A percentile compares a stretch with the other conserved stretches of the same genome.
Conservation (phyloP, 2,329 filamentous ascomycete genomes). For the Hypoxylon rubiginosum region DNA sequence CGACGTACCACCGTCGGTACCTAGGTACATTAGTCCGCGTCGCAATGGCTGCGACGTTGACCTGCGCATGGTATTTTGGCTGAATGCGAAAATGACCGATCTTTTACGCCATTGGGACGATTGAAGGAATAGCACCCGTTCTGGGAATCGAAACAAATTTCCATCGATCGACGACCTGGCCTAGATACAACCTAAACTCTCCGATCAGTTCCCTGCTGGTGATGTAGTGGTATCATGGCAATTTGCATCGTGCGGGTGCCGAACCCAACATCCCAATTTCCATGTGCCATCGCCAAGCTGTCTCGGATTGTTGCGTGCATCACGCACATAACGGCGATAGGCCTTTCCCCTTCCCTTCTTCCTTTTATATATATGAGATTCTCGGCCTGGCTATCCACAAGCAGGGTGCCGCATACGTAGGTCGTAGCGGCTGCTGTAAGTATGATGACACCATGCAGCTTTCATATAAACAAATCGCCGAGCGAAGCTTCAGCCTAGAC, state of each 20-base stretch:
- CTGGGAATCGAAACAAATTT: constrained; percentile 6
- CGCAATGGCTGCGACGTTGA: constrained; percentile 28
- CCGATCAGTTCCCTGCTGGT: not conserved
- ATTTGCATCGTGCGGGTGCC: not conserved
- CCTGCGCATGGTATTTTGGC: constrained; percentile 27
- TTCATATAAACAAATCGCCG: constrained; percentile 31
- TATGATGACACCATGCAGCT: constrained; percentile 29
- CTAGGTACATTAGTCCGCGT: constrained; percentile 10
- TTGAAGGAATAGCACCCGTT: constrained; percentile 15
- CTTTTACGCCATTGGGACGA: constrained; percentile 33
- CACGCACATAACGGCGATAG: constrained; percentile 7
- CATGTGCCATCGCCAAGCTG: constrained; percentile 24
- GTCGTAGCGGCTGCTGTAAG: constrained; percentile 6
- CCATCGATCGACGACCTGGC: constrained; percentile 12
- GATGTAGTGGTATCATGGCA: not conserved
- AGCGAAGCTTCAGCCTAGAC: constrained; percentile 10
- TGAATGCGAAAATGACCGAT: constrained; percentile 36
- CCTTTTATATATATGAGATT: constrained; percentile 8
- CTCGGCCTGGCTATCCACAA: not conserved
- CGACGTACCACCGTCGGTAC: constrained; percentile 1
- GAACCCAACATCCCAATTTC: constrained; percentile 1
- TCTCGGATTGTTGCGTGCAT: constrained; percentile 7
- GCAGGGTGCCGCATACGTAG: constrained; percentile 22
- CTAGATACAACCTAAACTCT: constrained; percentile 12
- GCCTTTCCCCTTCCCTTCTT: not conserved